Evolutionary conservation across 2,329 filamentous ascomycete species (phyloP).

Genomic region (Colletotrichum eremochloae): DNA sequence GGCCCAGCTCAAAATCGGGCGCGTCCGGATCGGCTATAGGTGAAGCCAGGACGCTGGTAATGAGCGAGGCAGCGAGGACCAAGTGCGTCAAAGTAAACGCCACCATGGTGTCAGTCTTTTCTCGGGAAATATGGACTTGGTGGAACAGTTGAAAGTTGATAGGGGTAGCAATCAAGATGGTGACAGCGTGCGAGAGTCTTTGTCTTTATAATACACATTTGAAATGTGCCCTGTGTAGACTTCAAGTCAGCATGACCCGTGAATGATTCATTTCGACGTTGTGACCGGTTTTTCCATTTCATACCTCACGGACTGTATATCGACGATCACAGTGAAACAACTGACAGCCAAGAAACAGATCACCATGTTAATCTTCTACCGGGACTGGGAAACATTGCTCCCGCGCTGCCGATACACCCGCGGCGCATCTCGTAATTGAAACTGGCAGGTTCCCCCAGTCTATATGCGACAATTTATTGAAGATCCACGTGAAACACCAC

Average conservation of each 20-base stretch:
- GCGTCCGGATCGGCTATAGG: neutral
- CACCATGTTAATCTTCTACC: neutral
- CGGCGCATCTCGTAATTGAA: neutral
- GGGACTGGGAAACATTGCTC: neutral
- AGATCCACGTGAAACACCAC: neutral
- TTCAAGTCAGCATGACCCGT: neutral
- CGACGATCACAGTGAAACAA: neutral
- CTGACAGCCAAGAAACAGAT: neutral
- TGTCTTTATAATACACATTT: neutral
- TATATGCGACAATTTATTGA: no score
- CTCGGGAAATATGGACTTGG: neutral
- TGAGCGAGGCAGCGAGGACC: neutral
- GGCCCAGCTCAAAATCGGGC: neutral
- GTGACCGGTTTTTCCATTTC: neutral
- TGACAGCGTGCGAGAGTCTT: neutral
- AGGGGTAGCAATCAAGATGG: rapidly evolving
- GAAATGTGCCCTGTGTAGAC: neutral
- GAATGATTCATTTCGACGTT: neutral
- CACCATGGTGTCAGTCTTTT: neutral
- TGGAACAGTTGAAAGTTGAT: neutral
- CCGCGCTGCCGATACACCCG: neutral
- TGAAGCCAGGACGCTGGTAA: neutral
- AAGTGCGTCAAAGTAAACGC: neutral
- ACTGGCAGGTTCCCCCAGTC: neutral
- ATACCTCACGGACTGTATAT: neutral